Conservation (phyloP, 495 filamentous ascomycete species). For the Talaromyces proteolyticus region DNA sequence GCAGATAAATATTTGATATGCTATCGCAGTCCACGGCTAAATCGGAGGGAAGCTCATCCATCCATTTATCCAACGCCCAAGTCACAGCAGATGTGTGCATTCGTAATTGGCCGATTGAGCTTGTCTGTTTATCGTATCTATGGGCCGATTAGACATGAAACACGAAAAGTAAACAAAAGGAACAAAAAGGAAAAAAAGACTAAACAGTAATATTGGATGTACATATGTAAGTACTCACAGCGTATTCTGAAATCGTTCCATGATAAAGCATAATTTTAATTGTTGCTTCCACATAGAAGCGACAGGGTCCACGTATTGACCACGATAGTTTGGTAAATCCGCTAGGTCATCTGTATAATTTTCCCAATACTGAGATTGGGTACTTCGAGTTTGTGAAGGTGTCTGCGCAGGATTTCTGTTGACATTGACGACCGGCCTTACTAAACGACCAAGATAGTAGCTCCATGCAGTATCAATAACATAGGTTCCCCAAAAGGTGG, state of each 20-base stretch:
- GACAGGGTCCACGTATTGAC: slow-evolving; percentile 1
- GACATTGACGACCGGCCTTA: slow-evolving; percentile 3
- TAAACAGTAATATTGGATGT: too few species aligned
- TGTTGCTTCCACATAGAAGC: slow-evolving; percentile 6
- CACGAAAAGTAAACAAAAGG: background rate
- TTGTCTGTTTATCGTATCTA: background rate
- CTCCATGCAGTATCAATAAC: slow-evolving; percentile 8
- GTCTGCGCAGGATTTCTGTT: slow-evolving; percentile 3
- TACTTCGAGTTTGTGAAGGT: background rate
- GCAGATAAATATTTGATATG: background rate
- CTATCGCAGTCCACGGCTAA: background rate
- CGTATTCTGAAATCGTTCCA: slow-evolving; percentile 7
- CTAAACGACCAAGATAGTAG: slow-evolving; percentile 7
- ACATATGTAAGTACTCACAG: too few species aligned
- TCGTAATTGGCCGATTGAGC: background rate
- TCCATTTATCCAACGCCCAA: background rate
- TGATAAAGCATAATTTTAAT: slow-evolving; percentile 4
- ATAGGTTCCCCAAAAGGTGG: slow-evolving; percentile 10
- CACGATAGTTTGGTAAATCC: background rate
- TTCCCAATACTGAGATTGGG: background rate
- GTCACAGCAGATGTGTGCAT: background rate
- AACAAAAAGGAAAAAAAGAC: background rate
- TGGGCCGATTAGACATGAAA: background rate
- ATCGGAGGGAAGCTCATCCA: background rate
- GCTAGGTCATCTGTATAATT: background rate